Evolutionary conservation across 2,329 filamentous ascomycete genomes (phyloP), one percentile per base, ranked within the genome.

Genomic region (Colletotrichum costaricense): DNA sequence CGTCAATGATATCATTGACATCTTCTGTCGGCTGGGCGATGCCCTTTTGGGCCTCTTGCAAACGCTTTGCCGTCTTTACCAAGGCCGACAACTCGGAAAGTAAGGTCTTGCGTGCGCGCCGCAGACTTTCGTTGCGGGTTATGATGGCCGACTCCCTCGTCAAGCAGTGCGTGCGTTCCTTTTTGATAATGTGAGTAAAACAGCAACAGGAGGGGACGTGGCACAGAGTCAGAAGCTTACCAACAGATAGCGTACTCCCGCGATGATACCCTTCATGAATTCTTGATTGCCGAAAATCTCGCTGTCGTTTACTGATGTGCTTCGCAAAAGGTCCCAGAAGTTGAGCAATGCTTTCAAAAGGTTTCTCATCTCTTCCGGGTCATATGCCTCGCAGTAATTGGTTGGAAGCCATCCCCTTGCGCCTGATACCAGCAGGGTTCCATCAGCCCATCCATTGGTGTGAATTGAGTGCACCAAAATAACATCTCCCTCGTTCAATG

Each of bases 371-470:
- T 95, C 92, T 26, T 95, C 91, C 58, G 96, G 95, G 76, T 98
- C 94, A 81, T 98, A 99, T 11, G 94, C 90, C 81, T 98, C 95
- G 86, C 97, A 99, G 82, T 98, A 99, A 83, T 99, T 99, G 9
- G 97, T 99, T 3, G 97, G 97, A 73, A 99, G 86, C 97, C 97
- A 99, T 75, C 97, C 97, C 77, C 97, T 90, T 63, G 93, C 93
- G 30, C 96, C 96, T 3, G 95, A 94, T 28, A 93, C 89, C 74
- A 99, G 85, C 54, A 98, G 87, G 1, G 97, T 99, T 64, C 97
- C 97, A 82, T 99, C 97, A 38, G 97, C 97, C 97, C 97, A 99
- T 77, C 97, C 97, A 85, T 98, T 99, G 74, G 95, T 97, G 83
- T 99, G 97, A 76, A 98, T 94, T 4, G 97, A 98, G 82, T 99